Base-by-base conservation (phyloP, 2,329 filamentous ascomycete genomes). In the Pyricularia grisea region DNA sequence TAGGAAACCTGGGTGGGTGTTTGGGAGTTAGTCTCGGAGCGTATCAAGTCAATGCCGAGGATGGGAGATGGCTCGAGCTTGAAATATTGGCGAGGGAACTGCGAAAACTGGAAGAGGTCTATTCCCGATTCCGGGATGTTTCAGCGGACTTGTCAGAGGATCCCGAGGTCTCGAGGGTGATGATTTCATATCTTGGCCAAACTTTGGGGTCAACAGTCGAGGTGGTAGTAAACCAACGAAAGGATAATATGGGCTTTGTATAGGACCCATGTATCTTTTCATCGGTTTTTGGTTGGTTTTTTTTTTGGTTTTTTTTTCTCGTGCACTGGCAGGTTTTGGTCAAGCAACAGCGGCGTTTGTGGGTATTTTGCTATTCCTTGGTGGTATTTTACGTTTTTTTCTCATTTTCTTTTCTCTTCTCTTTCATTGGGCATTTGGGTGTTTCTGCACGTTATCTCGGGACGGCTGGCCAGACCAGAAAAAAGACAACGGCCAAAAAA, bases 31-130 rank as follows among this genome's bases (percentile, higher is more conserved):
- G 79, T 33, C 75, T 84, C 25, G 82, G 81, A 4, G 78, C 77
- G 4, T 83, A 82, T 72, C 79, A 80, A n/a, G 74, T 83, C 27
- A 78, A 79, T 31, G 76, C 78, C n/a, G 81, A 83, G 68, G 80
- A 84, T 70, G 79, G 80, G 12, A 75, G 79, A 63, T 82, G 81
- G 80, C 71, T 84, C 10, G 81, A 84, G 74, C 79, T 82, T 28
- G 81, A 84, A 72, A 81, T 84, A 11, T 74, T 85, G 27, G 75
- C 79, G n/a, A 74, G 80, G n/a, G 83, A 85, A 72, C 75, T 85
- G 30, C 76, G 78, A 55, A 83, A 82, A 73, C 77, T 85, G 42
- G 79, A 84, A 69, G 80, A 82, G 61, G 78, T 84, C 11, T 82
- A 84, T 70, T 72, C 76, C 3, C 79, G 78, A 36, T 83, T 83